These are phyloP conservation scores for Citrus cavaleriei DNA, from an alignment of 345 rosid species.

Conservation along the genomic window DNA sequence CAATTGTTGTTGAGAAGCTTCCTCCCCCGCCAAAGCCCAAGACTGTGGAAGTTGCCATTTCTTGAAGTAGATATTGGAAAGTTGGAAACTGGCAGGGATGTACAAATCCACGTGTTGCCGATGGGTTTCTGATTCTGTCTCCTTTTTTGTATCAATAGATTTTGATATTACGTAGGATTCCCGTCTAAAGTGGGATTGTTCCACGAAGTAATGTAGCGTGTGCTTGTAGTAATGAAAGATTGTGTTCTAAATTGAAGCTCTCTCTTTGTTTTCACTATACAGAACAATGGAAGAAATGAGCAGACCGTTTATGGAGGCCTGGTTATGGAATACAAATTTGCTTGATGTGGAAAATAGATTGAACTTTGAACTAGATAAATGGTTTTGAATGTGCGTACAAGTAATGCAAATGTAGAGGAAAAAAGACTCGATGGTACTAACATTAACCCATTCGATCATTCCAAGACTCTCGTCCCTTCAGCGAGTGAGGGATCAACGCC, in stretches of 20 bases:
- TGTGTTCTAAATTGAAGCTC: neutral
- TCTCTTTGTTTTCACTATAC: neutral
- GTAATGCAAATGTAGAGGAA: too few species aligned
- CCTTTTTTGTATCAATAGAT: neutral
- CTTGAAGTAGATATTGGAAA: slow-evolving; percentile 22
- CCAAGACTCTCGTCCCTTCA: neutral
- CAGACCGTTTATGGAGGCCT: neutral
- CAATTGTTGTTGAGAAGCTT: slow-evolving; percentile 43
- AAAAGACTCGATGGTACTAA: too few species aligned
- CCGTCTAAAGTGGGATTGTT: neutral
- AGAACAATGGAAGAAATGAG: neutral
- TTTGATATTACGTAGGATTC: neutral
- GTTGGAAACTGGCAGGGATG: neutral
- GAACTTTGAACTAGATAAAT: neutral
- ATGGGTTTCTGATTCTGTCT: neutral
- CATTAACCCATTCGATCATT: neutral
- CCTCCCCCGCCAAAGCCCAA: slow-evolving; percentile 62
- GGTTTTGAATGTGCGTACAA: too few species aligned
- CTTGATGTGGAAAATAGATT: neutral
- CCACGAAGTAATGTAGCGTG: neutral
- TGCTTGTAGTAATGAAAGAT: neutral
- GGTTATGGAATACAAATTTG: neutral
- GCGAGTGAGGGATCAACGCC: neutral
- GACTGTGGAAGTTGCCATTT: slow-evolving; percentile 46
- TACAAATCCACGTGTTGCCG: neutral